phyloP scores from a whole-genome alignment of 2,329 filamentous ascomycete species.

The Diaporthe australafricana region DNA sequence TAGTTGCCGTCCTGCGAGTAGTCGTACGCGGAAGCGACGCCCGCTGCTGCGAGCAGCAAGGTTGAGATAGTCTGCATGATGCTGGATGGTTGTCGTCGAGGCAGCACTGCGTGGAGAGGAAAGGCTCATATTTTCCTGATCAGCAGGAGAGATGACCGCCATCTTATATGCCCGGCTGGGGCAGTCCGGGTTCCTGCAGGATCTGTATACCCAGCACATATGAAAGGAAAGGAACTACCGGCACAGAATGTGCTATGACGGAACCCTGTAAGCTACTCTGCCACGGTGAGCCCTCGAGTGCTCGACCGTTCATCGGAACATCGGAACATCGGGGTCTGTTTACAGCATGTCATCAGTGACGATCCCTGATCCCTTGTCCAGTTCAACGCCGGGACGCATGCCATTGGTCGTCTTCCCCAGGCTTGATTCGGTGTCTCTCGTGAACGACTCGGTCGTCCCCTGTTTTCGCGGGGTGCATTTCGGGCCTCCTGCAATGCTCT shows the following conservation, averaged over 20 bases:
- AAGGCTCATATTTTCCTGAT: background rate
- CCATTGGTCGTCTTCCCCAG: background rate
- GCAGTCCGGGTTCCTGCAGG: background rate
- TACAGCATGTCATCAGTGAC: conserved; percentile 1
- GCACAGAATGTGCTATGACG: conserved; percentile 5
- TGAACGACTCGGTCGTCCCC: conserved; percentile 17
- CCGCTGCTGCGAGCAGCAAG: conserved; percentile 31
- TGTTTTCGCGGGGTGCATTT: conserved; percentile 18
- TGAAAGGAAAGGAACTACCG: background rate
- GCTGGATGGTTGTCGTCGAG: conserved; percentile 31
- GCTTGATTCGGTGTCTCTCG: background rate
- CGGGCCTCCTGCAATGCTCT: conserved; percentile 14
- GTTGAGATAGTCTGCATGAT: conserved; percentile 30
- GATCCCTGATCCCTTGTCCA: conserved; percentile 13
- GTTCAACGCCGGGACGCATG: background rate
- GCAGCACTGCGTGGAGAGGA: conserved; percentile 24
- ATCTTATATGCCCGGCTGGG: conserved; percentile 3
- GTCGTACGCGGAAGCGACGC: conserved; percentile 19
- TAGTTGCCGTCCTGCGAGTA: conserved; percentile 32
- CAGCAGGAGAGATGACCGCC: background rate
- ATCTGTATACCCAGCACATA: background rate
- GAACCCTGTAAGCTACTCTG: conserved; percentile 1
- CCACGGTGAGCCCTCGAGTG: background rate
- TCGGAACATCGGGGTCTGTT: conserved; percentile 1
- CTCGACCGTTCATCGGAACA: conserved; percentile 16